Evolutionary conservation across 192 early-diverging fungal genomes (phyloP).

Genomic region (Kickxella alabastrina): DNA sequence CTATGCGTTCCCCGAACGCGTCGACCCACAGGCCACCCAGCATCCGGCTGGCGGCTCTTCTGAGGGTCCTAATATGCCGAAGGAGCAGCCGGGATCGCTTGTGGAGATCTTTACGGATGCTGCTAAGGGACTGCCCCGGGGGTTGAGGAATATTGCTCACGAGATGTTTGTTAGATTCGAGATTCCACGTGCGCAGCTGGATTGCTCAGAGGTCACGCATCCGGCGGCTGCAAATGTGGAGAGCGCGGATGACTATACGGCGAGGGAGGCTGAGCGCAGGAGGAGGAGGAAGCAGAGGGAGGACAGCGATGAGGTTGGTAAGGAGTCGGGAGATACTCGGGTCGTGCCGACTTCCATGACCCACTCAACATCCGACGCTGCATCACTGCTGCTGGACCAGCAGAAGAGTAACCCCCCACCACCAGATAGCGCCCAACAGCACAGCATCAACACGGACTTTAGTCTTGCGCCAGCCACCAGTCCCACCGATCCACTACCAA

Average conservation of each 20-base stretch:
- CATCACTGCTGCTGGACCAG: neutral
- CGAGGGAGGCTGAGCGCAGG: neutral
- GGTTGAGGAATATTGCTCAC: neutral
- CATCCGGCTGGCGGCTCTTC: conserved; percentile 32
- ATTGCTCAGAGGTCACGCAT: conserved; percentile 22
- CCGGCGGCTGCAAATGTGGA: conserved; percentile 18
- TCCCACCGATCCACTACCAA: neutral
- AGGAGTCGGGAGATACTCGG: neutral
- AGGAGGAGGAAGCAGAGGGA: neutral
- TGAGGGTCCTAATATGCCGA: conserved; percentile 15
- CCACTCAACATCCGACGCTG: neutral
- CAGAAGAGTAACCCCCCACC: neutral
- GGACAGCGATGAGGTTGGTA: neutral
- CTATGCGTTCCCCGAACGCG: conserved; percentile 48
- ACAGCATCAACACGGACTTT: neutral
- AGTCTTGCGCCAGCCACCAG: neutral
- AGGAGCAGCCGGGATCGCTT: conserved; percentile 36
- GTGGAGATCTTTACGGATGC: conserved; percentile 19
- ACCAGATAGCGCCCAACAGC: conserved; percentile 1
- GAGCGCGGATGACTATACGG: conserved; percentile 7
- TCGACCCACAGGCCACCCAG: conserved; percentile 6
- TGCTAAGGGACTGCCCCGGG: conserved; percentile 9
- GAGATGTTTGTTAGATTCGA: conserved; percentile 38
- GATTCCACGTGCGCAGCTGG: conserved; percentile 34
- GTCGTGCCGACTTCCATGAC: neutral